phyloP scores from a whole-genome alignment of 106 monocot species.

The Chionographis japonica region DNA sequence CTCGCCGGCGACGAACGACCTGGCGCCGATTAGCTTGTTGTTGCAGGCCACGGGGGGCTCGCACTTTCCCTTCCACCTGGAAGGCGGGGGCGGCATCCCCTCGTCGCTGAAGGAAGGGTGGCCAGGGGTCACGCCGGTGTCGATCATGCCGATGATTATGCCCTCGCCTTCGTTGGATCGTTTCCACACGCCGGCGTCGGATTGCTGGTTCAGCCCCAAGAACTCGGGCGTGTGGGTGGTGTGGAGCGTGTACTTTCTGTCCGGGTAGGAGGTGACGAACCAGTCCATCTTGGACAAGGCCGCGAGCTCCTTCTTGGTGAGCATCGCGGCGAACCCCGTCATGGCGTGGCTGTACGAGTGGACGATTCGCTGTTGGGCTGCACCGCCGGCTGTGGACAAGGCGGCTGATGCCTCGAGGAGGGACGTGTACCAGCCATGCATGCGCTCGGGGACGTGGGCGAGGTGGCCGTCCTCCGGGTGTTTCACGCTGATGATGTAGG shows the following conservation, averaged over 20 bases:
- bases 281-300: neutral
- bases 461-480: too few relatives aligned
- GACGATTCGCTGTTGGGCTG: neutral
- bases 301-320: constrained; percentile 6
- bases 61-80: constrained; percentile 6
- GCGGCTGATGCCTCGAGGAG: constrained; percentile 1
- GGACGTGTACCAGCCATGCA: constrained; percentile 8
- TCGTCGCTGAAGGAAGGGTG: constrained; percentile 8
- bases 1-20: neutral
- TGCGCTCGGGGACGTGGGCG: neutral
- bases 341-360: constrained; percentile 12
- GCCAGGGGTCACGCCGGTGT: constrained; percentile 1
- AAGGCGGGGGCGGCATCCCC: neutral
- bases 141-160: too few relatives aligned
- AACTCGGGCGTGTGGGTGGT: constrained; percentile 20
- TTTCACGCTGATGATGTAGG: too few relatives aligned
- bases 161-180: neutral
- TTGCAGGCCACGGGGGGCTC: constrained; percentile 6
- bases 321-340: constrained; percentile 19
- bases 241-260: neutral
- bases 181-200: constrained; percentile 5
- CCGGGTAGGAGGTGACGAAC: constrained; percentile 8
- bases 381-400: neutral
- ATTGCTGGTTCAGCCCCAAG: constrained; percentile 1
- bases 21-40: constrained; percentile 16